Conservation (phyloP, 1,139 yeast genomes). For the Hanseniaspora gamundiae region DNA sequence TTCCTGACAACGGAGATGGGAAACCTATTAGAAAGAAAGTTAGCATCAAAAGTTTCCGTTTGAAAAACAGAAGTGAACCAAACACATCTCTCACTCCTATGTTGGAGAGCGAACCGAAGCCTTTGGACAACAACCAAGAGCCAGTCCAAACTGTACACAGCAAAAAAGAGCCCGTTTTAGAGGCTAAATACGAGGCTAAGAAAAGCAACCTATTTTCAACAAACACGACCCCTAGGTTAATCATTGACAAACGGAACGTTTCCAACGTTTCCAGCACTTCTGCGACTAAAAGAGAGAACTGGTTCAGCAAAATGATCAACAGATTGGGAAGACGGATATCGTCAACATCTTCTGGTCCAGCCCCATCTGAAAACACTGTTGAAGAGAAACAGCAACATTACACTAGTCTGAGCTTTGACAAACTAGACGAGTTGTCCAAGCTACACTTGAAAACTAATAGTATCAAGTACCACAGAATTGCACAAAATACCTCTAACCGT, state of each 20-base stretch:
- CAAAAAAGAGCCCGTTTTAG: too few relatives aligned
- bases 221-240: background rate
- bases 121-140: too few relatives aligned
- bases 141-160: too few relatives aligned
- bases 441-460: background rate
- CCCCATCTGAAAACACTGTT: background rate
- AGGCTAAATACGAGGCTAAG: too few relatives aligned
- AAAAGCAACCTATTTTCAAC: too few relatives aligned
- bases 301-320: conserved; percentile 1
- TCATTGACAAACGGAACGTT: background rate
- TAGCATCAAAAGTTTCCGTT: background rate
- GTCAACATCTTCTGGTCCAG: background rate
- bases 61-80: background rate
- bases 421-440: background rate
- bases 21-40: conserved; percentile 1
- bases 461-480: background rate
- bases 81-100: background rate
- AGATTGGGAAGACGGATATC: background rate
- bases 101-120: background rate
- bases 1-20: background rate
- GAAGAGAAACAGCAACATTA: conserved; percentile 1
- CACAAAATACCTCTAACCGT: background rate
- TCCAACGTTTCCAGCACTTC: background rate
- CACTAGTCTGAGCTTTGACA: background rate
- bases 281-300: background rate